Percentiles rank a stretch among this genome's conserved stretches.
Evolutionary conservation across 495 filamentous ascomycete species (phyloP).

Genomic region (Penicillium subrubescens): DNA sequence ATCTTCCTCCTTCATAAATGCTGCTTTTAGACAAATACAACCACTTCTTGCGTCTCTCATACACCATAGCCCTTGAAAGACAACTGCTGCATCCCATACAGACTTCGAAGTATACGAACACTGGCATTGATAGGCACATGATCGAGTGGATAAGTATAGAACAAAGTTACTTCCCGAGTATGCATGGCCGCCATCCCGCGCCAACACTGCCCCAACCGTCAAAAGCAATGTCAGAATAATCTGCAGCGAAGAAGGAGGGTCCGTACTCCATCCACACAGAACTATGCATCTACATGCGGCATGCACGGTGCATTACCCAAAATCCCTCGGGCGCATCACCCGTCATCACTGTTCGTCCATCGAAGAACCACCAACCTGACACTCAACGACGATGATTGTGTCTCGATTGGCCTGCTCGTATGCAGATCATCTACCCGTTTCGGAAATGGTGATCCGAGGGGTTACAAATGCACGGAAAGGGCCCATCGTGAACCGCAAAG

Average conservation of each 20-base stretch:
- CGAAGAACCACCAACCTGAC: not conserved
- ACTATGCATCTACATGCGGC: not conserved
- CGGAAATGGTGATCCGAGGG: not conserved
- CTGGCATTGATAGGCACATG: not conserved
- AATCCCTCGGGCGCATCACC: not conserved
- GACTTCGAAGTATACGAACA: not conserved
- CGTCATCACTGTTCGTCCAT: not conserved
- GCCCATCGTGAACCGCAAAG: not conserved
- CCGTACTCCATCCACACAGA: not conserved
- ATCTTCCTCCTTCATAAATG: not conserved
- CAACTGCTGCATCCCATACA: not conserved
- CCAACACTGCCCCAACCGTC: not conserved
- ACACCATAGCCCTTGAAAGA: not conserved
- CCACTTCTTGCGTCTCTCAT: too few relatives aligned
- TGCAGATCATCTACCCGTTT: not conserved
- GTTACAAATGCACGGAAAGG: slow-evolving; percentile 2
- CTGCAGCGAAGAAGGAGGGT: not conserved
- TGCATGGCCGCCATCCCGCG: slow-evolving; percentile 1
- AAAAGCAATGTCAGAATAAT: not conserved
- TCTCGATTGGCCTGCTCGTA: not conserved
- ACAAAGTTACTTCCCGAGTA: not conserved
- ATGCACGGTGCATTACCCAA: not conserved
- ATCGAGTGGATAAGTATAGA: slow-evolving; percentile 1
- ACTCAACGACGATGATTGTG: not conserved
- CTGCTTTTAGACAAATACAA: not conserved